These are phyloP conservation scores for Spizellomyces sp. DNA, from an alignment of 192 early-diverging fungal species.

Conservation along the genomic window DNA sequence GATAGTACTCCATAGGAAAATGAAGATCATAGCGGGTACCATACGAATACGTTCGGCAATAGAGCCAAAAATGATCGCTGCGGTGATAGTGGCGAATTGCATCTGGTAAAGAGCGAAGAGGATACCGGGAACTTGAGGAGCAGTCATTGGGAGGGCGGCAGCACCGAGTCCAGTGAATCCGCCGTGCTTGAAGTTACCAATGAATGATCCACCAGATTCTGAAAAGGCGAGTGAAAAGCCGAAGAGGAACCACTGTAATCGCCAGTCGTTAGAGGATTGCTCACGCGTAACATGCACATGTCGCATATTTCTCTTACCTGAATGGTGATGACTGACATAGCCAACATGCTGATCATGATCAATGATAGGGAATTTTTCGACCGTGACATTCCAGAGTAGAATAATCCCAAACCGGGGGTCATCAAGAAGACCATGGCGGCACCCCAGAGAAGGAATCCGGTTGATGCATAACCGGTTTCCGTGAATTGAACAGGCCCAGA, in stretches of 20 bases:
- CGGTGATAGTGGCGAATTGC: constrained; percentile 91
- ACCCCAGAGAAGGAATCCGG: constrained; percentile 62
- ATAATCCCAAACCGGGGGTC: constrained; percentile 93
- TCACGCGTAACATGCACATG: not conserved
- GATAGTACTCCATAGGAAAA: constrained; percentile 88
- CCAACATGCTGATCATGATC: constrained; percentile 71
- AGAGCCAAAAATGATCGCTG: constrained; percentile 88
- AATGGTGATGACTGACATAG: constrained; percentile 83
- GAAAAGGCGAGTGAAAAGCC: constrained; percentile 89
- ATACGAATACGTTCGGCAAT: constrained; percentile 88
- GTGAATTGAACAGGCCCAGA: constrained; percentile 9
- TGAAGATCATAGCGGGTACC: constrained; percentile 83
- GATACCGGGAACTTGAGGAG: constrained; percentile 69
- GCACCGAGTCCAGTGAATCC: constrained; percentile 67
- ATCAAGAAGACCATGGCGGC: constrained; percentile 90
- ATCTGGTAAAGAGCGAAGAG: constrained; percentile 86
- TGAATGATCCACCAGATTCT: constrained; percentile 70
- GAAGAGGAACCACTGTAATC: constrained; percentile 78
- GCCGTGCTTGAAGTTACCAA: constrained; percentile 80
- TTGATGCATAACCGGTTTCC: constrained; percentile 40
- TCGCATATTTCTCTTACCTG: constrained; percentile 49
- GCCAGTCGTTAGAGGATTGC: not conserved
- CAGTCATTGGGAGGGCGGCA: constrained; percentile 51
- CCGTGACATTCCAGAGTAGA: constrained; percentile 93
- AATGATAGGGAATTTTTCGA: constrained; percentile 91